Evolutionary conservation across 495 filamentous ascomycete genomes (phyloP).

Genomic region (Umbilicaria muhlenbergii): DNA sequence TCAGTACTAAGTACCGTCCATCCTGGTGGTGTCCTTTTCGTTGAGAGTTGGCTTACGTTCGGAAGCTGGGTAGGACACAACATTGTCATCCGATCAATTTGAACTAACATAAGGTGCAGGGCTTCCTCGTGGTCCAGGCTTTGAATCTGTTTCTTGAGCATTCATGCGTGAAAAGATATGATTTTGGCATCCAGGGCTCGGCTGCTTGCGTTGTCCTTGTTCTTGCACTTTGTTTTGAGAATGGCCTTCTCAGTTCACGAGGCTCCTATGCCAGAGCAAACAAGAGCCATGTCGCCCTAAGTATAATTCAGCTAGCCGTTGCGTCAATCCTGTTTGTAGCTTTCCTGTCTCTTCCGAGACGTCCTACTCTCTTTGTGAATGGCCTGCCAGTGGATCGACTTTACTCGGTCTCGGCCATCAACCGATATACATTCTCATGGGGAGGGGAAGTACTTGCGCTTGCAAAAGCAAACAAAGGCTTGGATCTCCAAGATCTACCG

Average conservation of each 20-base stretch:
- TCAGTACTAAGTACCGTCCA: constrained; percentile 24
- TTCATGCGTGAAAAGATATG: neutral
- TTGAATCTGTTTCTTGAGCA: constrained; percentile 7
- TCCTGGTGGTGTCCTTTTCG: constrained; percentile 10
- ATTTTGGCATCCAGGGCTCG: neutral
- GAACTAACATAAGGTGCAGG: constrained; percentile 1
- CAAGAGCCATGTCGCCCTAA: neutral
- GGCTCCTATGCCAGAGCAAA: constrained; percentile 1
- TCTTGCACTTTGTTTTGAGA: constrained; percentile 13
- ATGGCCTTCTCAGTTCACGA: neutral
- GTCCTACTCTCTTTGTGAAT: constrained; percentile 44
- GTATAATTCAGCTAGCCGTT: constrained; percentile 6
- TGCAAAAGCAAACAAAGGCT: constrained; percentile 34
- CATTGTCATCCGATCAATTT: neutral
- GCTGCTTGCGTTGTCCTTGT: constrained; percentile 12
- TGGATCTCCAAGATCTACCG: constrained; percentile 46
- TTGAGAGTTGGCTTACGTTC: constrained; percentile 26
- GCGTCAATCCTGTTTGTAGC: constrained; percentile 18
- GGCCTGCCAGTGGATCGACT: constrained; percentile 48
- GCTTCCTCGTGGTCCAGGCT: constrained; percentile 4
- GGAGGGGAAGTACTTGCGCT: constrained; percentile 33
- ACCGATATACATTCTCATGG: constrained; percentile 53
- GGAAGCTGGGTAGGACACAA: constrained; percentile 29
- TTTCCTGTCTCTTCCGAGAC: constrained; percentile 38
- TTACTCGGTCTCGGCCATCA: constrained; percentile 41